phyloP scores from a whole-genome alignment of 2,329 filamentous ascomycete species.

The Penicillium palitans region DNA sequence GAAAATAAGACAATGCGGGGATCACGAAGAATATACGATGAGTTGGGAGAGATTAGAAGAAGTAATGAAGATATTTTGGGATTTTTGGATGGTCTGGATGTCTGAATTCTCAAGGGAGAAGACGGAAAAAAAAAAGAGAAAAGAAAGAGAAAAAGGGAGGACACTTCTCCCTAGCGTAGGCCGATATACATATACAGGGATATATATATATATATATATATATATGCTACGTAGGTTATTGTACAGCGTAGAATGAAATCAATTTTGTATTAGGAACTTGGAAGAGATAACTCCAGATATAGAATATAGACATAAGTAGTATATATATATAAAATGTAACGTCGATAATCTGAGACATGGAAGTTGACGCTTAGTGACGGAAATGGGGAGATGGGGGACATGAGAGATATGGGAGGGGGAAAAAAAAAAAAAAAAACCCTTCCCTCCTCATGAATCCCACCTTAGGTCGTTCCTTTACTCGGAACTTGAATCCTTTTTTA shows the following conservation, averaged over 20 bases:
- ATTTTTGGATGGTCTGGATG: neutral
- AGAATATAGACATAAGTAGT: neutral
- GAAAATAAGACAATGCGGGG: neutral
- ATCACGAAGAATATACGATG: neutral
- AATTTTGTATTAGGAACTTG: no score
- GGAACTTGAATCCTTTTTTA: conserved; percentile 3
- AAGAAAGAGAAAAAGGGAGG: no score
- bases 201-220: neutral
- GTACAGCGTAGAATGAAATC: neutral
- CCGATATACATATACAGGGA: neutral
- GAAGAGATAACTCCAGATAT: neutral
- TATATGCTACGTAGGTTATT: neutral
- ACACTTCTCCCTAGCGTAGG: conserved; percentile 1
- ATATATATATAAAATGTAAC: no score
- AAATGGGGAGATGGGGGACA: neutral
- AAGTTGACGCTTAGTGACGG: conserved; percentile 19
- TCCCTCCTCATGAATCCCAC: conserved; percentile 10
- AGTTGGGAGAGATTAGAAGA: neutral
- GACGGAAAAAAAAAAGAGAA: neutral
- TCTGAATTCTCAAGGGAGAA: neutral
- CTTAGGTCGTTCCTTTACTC: conserved; percentile 7
- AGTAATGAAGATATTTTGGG: neutral
- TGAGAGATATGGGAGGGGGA: neutral
- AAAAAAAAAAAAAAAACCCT: neutral
- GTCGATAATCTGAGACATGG: neutral